A percentile compares a stretch with the other conserved stretches of the same genome.
These are phyloP conservation scores for Candida sanyiensis DNA, from an alignment of 805 yeast species.

Conservation along the genomic window DNA sequence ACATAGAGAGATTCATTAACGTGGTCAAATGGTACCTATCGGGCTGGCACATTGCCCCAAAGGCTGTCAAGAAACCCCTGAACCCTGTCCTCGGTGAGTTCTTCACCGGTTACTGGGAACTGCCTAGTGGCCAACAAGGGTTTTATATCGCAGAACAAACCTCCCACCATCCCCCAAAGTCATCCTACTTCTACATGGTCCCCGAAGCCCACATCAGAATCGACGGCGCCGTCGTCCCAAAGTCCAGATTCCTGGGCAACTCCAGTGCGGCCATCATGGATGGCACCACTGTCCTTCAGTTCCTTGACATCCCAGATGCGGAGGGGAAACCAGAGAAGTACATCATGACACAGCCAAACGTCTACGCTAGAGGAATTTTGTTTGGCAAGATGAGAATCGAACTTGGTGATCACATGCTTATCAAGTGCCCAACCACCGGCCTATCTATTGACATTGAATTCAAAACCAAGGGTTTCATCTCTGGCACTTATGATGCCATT, in stretches of 20 bases:
- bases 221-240: conserved; percentile 86
- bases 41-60: conserved; percentile 98
- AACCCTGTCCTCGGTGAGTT: conserved; percentile 93
- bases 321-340: conserved; percentile 57
- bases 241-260: conserved; percentile 85
- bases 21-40: conserved; percentile 88
- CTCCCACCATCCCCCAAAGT: conserved; percentile 97
- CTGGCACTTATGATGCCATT: conserved; percentile 88
- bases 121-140: conserved; percentile 65
- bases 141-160: conserved; percentile 92
- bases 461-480: conserved; percentile 89
- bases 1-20: conserved; percentile 61
- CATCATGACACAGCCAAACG: conserved; percentile 88
- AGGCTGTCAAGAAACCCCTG: conserved; percentile 95
- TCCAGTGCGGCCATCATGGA: conserved; percentile 98
- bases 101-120: conserved; percentile 89
- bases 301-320: conserved; percentile 52
- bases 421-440: conserved; percentile 55
- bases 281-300: conserved; percentile 69
- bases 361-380: conserved; percentile 89
- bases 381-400: conserved; percentile 89
- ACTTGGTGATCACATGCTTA: conserved; percentile 84
- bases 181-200: conserved; percentile 82
- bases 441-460: conserved; percentile 81
- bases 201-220: conserved; percentile 78